phyloP scores from a whole-genome alignment of 495 filamentous ascomycete species.

The Penicillium maclennaniae region DNA sequence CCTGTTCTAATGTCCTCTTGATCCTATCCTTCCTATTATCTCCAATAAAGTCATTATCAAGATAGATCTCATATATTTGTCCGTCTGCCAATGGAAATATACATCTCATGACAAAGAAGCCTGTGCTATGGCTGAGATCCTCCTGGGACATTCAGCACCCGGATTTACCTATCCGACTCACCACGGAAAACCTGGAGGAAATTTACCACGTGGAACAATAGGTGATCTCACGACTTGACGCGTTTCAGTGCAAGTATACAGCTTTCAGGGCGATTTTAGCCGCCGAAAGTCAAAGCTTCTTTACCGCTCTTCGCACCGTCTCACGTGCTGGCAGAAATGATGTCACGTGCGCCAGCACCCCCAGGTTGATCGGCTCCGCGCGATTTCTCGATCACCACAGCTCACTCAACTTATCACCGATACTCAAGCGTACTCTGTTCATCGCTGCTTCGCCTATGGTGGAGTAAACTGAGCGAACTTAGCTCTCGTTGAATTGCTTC shows the following conservation, averaged over 20 bases:
- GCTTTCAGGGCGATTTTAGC: neutral
- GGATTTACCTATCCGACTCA: neutral
- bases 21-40: neutral
- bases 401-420: neutral
- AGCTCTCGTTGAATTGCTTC: neutral
- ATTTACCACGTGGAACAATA: neutral
- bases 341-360: neutral
- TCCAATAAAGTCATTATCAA: neutral
- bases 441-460: neutral
- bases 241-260: neutral
- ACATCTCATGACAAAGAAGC: neutral
- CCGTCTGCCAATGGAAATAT: neutral
- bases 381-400: neutral
- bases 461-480: neutral
- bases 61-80: neutral
- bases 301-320: neutral
- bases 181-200: neutral
- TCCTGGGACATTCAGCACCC: neutral
- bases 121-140: neutral
- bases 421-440: neutral
- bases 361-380: neutral
- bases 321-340: neutral
- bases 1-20: neutral
- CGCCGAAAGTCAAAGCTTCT: neutral
- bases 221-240: neutral